Percentiles rank a stretch among this genome's conserved stretches.
Conservation (phyloP, 73 alveolate species). For the Paraurostyla sp. region DNA sequence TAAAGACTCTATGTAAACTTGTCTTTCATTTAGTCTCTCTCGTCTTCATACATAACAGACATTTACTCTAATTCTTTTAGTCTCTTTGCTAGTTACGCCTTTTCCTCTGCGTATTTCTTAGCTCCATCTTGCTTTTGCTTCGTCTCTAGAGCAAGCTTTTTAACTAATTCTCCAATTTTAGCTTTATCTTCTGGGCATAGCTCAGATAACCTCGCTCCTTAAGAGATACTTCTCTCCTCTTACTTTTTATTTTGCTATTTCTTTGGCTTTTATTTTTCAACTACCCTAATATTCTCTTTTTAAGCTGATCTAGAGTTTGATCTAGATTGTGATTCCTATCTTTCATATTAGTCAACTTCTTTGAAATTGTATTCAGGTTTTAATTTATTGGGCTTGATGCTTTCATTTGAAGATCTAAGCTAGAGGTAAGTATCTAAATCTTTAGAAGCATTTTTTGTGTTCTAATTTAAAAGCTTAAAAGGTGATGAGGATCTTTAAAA, state of each 20-base stretch:
- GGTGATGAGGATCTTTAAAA: constrained; percentile 21
- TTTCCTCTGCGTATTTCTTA: constrained; percentile 81
- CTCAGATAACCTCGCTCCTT: constrained; percentile 86
- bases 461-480: background rate
- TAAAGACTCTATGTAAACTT: constrained; percentile 72
- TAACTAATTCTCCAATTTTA: constrained; percentile 96
- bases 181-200: constrained; percentile 97
- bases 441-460: constrained; percentile 33
- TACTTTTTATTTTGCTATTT: background rate
- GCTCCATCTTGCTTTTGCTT: constrained; percentile 86
- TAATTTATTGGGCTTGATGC: background rate
- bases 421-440: constrained; percentile 17
- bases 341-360: constrained; percentile 29
- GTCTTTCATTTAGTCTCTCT: constrained; percentile 68
- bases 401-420: constrained; percentile 7
- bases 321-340: background rate
- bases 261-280: background rate
- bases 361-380: background rate
- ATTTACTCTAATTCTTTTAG: constrained; percentile 55
- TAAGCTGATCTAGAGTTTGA: background rate
- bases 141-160: constrained; percentile 92
- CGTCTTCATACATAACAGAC: constrained; percentile 18
- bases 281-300: background rate
- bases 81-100: constrained; percentile 79
- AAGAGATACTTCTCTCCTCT: constrained; percentile 12